These are phyloP conservation scores for Wickerhamomyces bovis DNA, from an alignment of 805 yeast genomes.

Conservation along the genomic window DNA sequence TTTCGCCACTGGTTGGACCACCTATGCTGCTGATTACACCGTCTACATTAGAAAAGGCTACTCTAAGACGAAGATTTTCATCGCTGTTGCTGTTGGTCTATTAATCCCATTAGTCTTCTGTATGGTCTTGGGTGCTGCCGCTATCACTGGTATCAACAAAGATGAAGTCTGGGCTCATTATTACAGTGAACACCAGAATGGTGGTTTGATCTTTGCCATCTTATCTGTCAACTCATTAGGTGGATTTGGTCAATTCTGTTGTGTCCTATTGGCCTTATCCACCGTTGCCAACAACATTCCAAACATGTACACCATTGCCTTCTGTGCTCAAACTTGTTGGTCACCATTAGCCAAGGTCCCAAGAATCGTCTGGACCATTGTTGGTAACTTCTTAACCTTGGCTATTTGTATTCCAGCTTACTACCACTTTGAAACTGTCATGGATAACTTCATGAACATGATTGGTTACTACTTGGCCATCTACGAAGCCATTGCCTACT, in stretches of 20 bases:
- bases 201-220: slow-evolving; percentile 79
- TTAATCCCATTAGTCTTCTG: slow-evolving; percentile 64
- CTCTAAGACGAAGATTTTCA: slow-evolving; percentile 53
- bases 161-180: slow-evolving; percentile 39
- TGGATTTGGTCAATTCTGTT: slow-evolving; percentile 85
- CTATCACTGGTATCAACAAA: slow-evolving; percentile 59
- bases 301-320: slow-evolving; percentile 85
- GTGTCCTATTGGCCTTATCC: slow-evolving; percentile 78
- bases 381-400: slow-evolving; percentile 69
- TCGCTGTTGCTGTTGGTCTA: slow-evolving; percentile 59
- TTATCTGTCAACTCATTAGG: slow-evolving; percentile 75
- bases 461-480: slow-evolving; percentile 89
- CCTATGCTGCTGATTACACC: slow-evolving; percentile 89
- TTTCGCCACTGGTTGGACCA: slow-evolving; percentile 91
- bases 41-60: slow-evolving; percentile 73
- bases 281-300: slow-evolving; percentile 91
- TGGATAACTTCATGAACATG: slow-evolving; percentile 84
- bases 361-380: slow-evolving; percentile 74
- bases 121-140: slow-evolving; percentile 81
- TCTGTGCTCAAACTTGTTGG: slow-evolving; percentile 84
- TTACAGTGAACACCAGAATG: slow-evolving; percentile 52
- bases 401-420: slow-evolving; percentile 89
- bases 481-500: slow-evolving; percentile 66
- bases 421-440: slow-evolving; percentile 63
- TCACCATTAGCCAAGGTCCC: slow-evolving; percentile 69